Conservation (phyloP, 169 alveolate species). For the Babesia bigemina region DNA sequence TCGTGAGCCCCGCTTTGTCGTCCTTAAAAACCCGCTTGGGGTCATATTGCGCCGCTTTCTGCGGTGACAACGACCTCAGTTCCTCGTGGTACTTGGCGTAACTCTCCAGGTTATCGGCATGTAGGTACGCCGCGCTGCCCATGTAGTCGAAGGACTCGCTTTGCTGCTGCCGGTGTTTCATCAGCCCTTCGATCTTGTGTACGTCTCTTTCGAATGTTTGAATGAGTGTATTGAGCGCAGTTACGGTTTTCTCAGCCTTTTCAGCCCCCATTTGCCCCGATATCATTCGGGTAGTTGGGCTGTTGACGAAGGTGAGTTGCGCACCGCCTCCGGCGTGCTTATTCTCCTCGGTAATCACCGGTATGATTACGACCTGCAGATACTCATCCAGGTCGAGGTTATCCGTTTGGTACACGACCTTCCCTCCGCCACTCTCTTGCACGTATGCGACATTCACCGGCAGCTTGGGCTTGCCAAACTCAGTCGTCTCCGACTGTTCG, state of each 20-base stretch:
- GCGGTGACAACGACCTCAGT: background rate
- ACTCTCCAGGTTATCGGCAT: slow-evolving; percentile 35
- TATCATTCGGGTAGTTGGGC: slow-evolving; percentile 40
- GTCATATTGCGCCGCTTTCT: background rate
- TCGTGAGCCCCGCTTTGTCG: slow-evolving; percentile 29
- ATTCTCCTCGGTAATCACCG: slow-evolving; percentile 18
- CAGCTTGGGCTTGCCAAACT: slow-evolving; percentile 62
- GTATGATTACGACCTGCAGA: slow-evolving; percentile 28
- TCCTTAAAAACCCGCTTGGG: slow-evolving; percentile 23
- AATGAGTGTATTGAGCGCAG: slow-evolving; percentile 26
- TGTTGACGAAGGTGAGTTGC: slow-evolving; percentile 38
- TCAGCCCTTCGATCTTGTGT: slow-evolving; percentile 31
- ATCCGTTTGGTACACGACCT: slow-evolving; percentile 21
- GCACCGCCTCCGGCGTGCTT: slow-evolving; percentile 26
- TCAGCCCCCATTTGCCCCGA: slow-evolving; percentile 40
- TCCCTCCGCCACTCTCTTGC: slow-evolving; percentile 23
- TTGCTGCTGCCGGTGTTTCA: slow-evolving; percentile 13
- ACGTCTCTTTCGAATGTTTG: slow-evolving; percentile 45
- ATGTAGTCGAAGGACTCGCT: slow-evolving; percentile 26
- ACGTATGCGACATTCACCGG: slow-evolving; percentile 27
- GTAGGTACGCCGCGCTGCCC: slow-evolving; percentile 41
- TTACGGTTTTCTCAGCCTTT: background rate
- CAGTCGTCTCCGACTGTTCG: slow-evolving; percentile 23
- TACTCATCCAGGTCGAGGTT: slow-evolving; percentile 36
- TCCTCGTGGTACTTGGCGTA: slow-evolving; percentile 56